These are phyloP conservation scores for Phyllosticta paracitricarpa DNA, from an alignment of 2,329 filamentous ascomycete species.

Conservation along the genomic window DNA sequence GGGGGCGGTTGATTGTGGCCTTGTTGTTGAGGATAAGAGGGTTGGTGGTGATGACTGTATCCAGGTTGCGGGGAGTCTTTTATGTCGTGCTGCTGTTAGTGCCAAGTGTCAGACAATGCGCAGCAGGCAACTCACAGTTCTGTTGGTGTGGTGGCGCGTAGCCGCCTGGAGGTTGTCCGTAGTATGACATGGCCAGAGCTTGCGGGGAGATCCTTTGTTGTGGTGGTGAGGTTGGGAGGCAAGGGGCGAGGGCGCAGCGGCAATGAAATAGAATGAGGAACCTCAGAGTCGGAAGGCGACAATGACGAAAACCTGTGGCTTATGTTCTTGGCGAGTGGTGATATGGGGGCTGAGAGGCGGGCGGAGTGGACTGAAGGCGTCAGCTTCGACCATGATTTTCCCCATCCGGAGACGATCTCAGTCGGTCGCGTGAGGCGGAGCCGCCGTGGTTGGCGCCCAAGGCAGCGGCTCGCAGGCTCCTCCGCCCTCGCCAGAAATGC, in stretches of 20 bases:
- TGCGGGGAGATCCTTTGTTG: background rate
- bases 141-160: conserved; percentile 19
- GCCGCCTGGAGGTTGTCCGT: conserved; percentile 19
- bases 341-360: background rate
- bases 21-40: conserved; percentile 16
- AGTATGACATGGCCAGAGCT: conserved; percentile 18
- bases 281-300: background rate
- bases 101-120: conserved; percentile 12
- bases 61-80: conserved; percentile 9
- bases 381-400: background rate
- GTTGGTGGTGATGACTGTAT: background rate
- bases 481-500: background rate
- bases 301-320: conserved; percentile 3
- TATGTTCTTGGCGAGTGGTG: background rate
- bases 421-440: background rate
- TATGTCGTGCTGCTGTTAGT: conserved; percentile 11
- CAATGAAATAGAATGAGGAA: background rate
- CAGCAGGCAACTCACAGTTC: conserved; percentile 20
- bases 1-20: conserved; percentile 10
- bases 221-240: background rate
- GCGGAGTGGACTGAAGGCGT: background rate
- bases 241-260: background rate
- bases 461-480: background rate
- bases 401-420: background rate
- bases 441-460: background rate